Evolutionary conservation across 2,329 filamentous ascomycete genomes (phyloP).

Genomic region (Paecilomyces variotii): DNA sequence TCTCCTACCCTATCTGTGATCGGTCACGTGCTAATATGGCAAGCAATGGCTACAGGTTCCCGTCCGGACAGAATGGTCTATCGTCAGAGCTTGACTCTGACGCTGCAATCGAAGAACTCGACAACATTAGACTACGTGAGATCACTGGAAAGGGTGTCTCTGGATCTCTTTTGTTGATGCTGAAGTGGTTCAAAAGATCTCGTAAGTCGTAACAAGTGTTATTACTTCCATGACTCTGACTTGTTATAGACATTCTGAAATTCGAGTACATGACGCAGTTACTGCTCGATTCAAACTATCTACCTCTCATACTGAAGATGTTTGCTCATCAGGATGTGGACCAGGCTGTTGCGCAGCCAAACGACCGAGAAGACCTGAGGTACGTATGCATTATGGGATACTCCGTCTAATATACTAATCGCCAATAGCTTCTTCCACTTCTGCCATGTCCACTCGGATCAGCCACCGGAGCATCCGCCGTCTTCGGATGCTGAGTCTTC

Average conservation of each 20-base stretch:
- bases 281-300: slow-evolving; percentile 87
- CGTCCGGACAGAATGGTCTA: slow-evolving; percentile 10
- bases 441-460: slow-evolving; percentile 66
- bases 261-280: slow-evolving; percentile 95
- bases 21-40: background rate
- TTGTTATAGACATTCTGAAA: slow-evolving; percentile 68
- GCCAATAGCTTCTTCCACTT: slow-evolving; percentile 74
- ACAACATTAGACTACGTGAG: slow-evolving; percentile 72
- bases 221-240: slow-evolving; percentile 8
- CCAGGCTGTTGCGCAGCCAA: slow-evolving; percentile 75
- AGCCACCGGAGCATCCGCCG: slow-evolving; percentile 34
- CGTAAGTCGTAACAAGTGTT: slow-evolving; percentile 50
- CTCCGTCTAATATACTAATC: slow-evolving; percentile 7
- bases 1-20: background rate
- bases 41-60: slow-evolving; percentile 18
- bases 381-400: slow-evolving; percentile 30
- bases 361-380: slow-evolving; percentile 75
- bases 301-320: slow-evolving; percentile 84
- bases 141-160: slow-evolving; percentile 87
- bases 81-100: slow-evolving; percentile 22
- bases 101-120: slow-evolving; percentile 61
- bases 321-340: slow-evolving; percentile 94
- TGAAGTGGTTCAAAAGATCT: slow-evolving; percentile 95
- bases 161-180: slow-evolving; percentile 73
- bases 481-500: slow-evolving; percentile 28